Percentiles rank a stretch among this genome's conserved stretches.
Evolutionary conservation across 2,329 filamentous ascomycete species (phyloP).

Genomic region (Calonectria naviculata): DNA sequence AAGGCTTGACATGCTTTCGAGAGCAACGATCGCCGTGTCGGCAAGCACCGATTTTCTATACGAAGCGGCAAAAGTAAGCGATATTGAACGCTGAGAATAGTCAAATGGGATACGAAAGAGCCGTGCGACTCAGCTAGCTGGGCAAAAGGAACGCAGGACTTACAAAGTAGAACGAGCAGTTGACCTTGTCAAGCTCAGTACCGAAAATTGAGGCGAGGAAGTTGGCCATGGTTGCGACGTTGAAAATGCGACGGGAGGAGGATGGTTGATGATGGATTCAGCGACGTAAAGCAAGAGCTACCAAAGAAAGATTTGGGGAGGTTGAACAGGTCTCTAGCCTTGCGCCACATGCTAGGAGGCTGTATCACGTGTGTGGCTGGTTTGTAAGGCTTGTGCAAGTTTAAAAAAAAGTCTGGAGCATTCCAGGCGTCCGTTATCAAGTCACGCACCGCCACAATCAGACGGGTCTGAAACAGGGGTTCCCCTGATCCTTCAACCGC

Average conservation of each 20-base stretch:
- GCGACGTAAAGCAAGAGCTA: conserved; percentile 20
- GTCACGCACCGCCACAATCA: conserved; percentile 17
- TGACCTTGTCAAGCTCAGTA: conserved; percentile 99
- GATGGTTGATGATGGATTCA: conserved; percentile 7
- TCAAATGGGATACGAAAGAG: neutral
- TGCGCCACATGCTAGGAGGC: conserved; percentile 38
- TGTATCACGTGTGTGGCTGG: conserved; percentile 46
- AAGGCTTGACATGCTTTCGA: conserved; percentile 98
- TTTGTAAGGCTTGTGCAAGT: conserved; percentile 32
- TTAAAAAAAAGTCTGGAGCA: conserved; percentile 9
- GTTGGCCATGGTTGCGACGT: conserved; percentile 79
- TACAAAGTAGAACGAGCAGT: conserved; percentile 94
- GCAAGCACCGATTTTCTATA: conserved; percentile 98
- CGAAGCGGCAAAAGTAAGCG: conserved; percentile 16
- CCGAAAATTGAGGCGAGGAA: conserved; percentile 99
- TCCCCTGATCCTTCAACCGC: neutral
- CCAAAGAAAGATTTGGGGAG: conserved; percentile 33
- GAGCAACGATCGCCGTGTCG: conserved; percentile 98
- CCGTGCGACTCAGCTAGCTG: neutral
- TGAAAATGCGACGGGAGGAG: conserved; percentile 10
- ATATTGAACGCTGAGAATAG: neutral
- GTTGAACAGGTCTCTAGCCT: conserved; percentile 29
- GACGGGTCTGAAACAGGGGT: conserved; percentile 14
- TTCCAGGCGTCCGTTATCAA: neutral
- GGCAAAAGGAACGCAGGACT: conserved; percentile 27